These are phyloP conservation scores for Inonotus obliquus DNA, from an alignment of 1,284 basidiomycete species.

Conservation along the genomic window DNA sequence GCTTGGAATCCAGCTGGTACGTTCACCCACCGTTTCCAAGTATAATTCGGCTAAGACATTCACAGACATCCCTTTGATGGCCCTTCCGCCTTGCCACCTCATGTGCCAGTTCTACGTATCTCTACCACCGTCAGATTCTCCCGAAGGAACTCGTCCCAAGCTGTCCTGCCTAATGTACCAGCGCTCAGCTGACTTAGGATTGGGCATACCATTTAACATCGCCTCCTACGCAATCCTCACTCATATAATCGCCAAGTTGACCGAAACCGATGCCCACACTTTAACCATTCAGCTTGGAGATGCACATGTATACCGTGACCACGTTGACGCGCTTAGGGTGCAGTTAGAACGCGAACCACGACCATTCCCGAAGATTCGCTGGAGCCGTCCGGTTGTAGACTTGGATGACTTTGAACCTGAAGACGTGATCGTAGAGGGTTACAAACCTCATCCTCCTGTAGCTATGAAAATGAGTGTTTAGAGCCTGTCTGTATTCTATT, in stretches of 20 bases:
- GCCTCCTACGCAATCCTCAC: slow-evolving; percentile 95
- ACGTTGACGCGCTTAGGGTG: slow-evolving; percentile 79
- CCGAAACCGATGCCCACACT: slow-evolving; percentile 81
- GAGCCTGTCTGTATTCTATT: background rate
- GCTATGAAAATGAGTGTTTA: slow-evolving; percentile 98
- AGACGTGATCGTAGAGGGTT: slow-evolving; percentile 85
- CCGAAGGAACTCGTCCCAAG: slow-evolving; percentile 54
- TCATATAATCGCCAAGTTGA: slow-evolving; percentile 94
- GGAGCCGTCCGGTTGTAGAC: slow-evolving; percentile 59
- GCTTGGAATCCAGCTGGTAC: slow-evolving; percentile 97
- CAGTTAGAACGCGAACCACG: slow-evolving; percentile 81
- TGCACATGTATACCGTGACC: slow-evolving; percentile 94
- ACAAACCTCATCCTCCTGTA: slow-evolving; percentile 82
- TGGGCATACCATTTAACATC: slow-evolving; percentile 98
- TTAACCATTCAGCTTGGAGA: slow-evolving; percentile 94
- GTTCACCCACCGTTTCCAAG: slow-evolving; percentile 23
- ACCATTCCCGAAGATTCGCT: slow-evolving; percentile 79
- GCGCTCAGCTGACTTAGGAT: slow-evolving; percentile 93
- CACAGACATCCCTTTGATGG: slow-evolving; percentile 88
- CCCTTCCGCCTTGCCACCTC: slow-evolving; percentile 97
- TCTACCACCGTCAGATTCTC: slow-evolving; percentile 51
- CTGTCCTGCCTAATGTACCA: slow-evolving; percentile 98
- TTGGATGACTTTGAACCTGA: slow-evolving; percentile 83
- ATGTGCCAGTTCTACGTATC: slow-evolving; percentile 99
- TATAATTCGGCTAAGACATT: background rate